A percentile compares a stretch with the other conserved stretches of the same genome.
These are phyloP conservation scores for Aspergillus conjunctus DNA, from an alignment of 495 filamentous ascomycete species.

Conservation along the genomic window DNA sequence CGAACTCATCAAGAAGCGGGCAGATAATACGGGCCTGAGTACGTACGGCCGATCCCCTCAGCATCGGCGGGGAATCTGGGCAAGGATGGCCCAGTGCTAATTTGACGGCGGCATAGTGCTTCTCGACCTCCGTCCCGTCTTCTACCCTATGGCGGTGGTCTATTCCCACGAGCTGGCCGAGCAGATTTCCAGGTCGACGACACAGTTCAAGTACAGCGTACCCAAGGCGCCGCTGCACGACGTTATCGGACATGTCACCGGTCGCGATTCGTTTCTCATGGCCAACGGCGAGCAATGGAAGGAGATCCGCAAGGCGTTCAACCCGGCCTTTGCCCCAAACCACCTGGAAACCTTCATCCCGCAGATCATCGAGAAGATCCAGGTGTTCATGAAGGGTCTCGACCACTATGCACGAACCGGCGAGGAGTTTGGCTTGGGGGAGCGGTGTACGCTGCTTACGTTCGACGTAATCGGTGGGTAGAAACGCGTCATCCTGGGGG, in stretches of 20 bases:
- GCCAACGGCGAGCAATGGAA: constrained; percentile 37
- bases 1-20: no score
- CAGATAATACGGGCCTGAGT: no score
- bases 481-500: neutral
- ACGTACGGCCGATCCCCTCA: no score
- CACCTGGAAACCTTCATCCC: constrained; percentile 42
- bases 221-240: constrained; percentile 43
- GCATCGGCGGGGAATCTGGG: no score
- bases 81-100: no score
- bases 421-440: constrained; percentile 26
- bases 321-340: constrained; percentile 40
- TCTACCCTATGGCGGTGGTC: constrained; percentile 21
- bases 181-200: constrained; percentile 37
- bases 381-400: constrained; percentile 33
- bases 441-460: constrained; percentile 22
- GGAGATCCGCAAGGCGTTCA: constrained; percentile 38
- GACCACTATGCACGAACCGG: constrained; percentile 25
- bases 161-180: constrained; percentile 28
- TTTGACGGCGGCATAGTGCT: constrained; percentile 5
- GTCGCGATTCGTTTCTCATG: constrained; percentile 27
- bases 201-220: constrained; percentile 41
- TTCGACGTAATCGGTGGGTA: constrained; percentile 35
- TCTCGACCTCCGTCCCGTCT: constrained; percentile 41
- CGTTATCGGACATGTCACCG: constrained; percentile 35
- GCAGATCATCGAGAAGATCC: constrained; percentile 37